A percentile compares a stretch with the other conserved stretches of the same genome.
phyloP scores from a whole-genome alignment of 257 asterid species.

The Solanum etuberosum region DNA sequence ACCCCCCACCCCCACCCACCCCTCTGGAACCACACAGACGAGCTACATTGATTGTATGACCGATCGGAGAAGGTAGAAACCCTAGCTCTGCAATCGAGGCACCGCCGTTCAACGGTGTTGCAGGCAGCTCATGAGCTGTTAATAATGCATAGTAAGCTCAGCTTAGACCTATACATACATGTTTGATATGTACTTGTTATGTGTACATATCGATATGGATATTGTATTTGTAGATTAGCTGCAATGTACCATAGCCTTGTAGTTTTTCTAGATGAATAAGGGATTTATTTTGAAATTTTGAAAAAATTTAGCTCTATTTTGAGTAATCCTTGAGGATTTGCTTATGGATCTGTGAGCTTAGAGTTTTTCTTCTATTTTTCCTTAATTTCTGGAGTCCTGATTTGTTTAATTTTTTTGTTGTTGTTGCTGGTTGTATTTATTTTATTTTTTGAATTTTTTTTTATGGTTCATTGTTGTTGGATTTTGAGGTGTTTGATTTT shows the following conservation, averaged over 20 bases:
- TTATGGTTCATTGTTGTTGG: background rate
- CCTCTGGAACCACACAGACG: background rate
- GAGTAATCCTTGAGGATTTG: constrained; percentile 2
- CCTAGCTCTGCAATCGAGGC: constrained; percentile 22
- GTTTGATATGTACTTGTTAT: background rate
- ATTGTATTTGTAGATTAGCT: background rate
- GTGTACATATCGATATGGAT: background rate
- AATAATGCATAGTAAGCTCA: constrained; percentile 29
- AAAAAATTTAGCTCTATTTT: constrained; percentile 6
- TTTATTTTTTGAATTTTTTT: background rate
- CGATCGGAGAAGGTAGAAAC: constrained; percentile 24
- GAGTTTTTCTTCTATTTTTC: background rate
- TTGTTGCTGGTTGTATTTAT: background rate
- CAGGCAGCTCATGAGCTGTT: constrained; percentile 16
- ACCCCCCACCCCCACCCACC: constrained; percentile 14
- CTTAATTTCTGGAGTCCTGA: background rate
- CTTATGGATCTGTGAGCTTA: constrained; percentile 21
- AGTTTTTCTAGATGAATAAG: background rate
- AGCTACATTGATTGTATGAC: constrained; percentile 5
- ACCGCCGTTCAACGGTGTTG: background rate
- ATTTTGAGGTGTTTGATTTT: background rate
- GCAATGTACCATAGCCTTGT: background rate
- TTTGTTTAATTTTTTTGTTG: background rate
- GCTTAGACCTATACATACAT: background rate
- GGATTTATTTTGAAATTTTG: background rate